Evolutionary conservation across 169 alveolate genomes (phyloP).

Genomic region (Plasmodium knowlesi): DNA sequence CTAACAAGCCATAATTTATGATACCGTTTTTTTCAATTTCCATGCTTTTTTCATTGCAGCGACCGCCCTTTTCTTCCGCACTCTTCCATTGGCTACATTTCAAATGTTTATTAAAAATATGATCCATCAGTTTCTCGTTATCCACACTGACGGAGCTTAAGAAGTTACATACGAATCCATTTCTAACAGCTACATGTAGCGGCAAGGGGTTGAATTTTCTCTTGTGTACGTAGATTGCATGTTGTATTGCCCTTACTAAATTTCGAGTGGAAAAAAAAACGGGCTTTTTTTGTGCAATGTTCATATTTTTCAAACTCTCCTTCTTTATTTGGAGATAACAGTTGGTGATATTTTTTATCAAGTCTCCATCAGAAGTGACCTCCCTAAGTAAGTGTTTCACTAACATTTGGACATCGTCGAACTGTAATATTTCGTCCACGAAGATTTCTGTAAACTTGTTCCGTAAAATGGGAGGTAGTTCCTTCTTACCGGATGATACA

Average conservation of each 20-base stretch:
- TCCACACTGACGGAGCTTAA: slow-evolving; percentile 23
- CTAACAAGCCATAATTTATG: slow-evolving; percentile 17
- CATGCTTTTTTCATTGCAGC: slow-evolving; percentile 3
- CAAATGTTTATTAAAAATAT: slow-evolving; percentile 63
- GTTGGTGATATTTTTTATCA: slow-evolving; percentile 74
- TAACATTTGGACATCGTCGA: slow-evolving; percentile 79
- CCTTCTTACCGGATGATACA: slow-evolving; percentile 95
- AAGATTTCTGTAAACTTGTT: slow-evolving; percentile 95
- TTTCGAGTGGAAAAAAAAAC: slow-evolving; percentile 65
- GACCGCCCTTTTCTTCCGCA: neutral
- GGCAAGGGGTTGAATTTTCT: slow-evolving; percentile 46
- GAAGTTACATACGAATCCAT: slow-evolving; percentile 62
- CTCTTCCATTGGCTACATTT: neutral
- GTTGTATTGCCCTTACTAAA: slow-evolving; percentile 62
- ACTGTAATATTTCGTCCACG: slow-evolving; percentile 92
- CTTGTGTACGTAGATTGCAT: slow-evolving; percentile 47
- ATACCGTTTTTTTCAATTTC: slow-evolving; percentile 54
- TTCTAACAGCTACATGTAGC: slow-evolving; percentile 15
- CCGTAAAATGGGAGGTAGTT: slow-evolving; percentile 94
- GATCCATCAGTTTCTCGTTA: slow-evolving; percentile 22
- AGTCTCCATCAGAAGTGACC: slow-evolving; percentile 57
- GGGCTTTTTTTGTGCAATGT: slow-evolving; percentile 21
- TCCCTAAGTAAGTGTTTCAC: slow-evolving; percentile 74
- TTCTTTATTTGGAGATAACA: slow-evolving; percentile 76
- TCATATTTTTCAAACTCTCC: slow-evolving; percentile 47